A percentile compares a stretch with the other conserved stretches of the same genome.
phyloP scores from a whole-genome alignment of 73 alveolate species.

The Paraurostyla sp. region DNA sequence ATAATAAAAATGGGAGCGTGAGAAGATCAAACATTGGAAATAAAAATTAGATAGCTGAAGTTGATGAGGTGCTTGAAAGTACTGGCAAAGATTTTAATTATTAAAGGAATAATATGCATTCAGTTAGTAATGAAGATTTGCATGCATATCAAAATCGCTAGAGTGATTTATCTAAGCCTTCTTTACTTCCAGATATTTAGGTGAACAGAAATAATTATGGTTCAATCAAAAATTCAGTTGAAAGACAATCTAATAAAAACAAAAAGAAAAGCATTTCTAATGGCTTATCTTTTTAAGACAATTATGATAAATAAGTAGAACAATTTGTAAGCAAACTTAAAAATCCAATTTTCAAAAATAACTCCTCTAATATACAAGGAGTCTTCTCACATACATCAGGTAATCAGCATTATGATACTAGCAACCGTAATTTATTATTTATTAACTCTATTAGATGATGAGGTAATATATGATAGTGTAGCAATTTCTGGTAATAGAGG shows the following conservation, averaged over 20 bases:
- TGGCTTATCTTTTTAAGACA: background rate
- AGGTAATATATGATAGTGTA: background rate
- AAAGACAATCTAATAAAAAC: background rate
- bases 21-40: background rate
- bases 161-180: background rate
- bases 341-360: background rate
- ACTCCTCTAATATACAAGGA: background rate
- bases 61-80: constrained; percentile 8
- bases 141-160: background rate
- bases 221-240: background rate
- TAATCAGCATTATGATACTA: background rate
- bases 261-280: background rate
- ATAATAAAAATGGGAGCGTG: background rate
- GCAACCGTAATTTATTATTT: background rate
- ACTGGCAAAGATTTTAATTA: background rate
- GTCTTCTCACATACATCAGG: background rate
- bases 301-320: constrained; percentile 21
- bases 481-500: background rate
- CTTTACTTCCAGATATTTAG: background rate
- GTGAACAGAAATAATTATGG: background rate
- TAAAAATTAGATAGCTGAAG: background rate
- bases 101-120: background rate
- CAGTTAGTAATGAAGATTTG: background rate
- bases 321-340: background rate
- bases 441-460: background rate